Base-by-base conservation (phyloP, 805 yeast species). In the Wickerhamiella australiensis region DNA sequence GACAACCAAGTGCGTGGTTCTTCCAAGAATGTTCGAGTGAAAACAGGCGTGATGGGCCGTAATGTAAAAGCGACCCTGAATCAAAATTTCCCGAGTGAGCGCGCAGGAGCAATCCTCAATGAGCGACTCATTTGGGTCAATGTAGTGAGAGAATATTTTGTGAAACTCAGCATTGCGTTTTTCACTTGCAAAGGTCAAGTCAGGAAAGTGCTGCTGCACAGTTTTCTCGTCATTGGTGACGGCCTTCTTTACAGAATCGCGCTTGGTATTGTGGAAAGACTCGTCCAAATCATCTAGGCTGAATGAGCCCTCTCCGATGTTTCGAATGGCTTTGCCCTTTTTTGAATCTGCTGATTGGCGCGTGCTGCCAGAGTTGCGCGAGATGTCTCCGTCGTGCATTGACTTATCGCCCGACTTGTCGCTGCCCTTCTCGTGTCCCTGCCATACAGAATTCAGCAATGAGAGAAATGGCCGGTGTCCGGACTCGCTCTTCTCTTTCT, bases 41-140 rank as follows among this genome's bases (percentile, higher is more conserved):
- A 92, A 92, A 61, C 96, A 85, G 3, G 90, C 61, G 59, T 81
- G 78, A 47, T 75, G 74, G 55, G 85, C 88, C 17, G 94, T 77
- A 7, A 92, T 73, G 61, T 85, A 92, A 23, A 92, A 58, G 46
- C 94, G 71, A 3, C 98, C 98, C 60, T 92, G 96, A 8, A 86
- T 67, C 27, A 90, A 69, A 45, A 87, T 85, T 55, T 90, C 97
- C 53, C 86, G 71, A 55, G 88, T 82, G 49, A 90, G 67, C 0
- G 96, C 96, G 69, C 97, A 92, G 23, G 85, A 77, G 59, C 82
- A 88, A 58, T 87, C 96, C 59, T 86, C 96, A 31, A 90, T 62
- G 13, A 90, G 67, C 46, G 81, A 69, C 59, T 90, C 96, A 42
- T 77, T 74, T 21, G 67, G 66, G 1, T 88, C 83, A 1, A 86